Base-by-base conservation (phyloP, 345 rosid genomes). In the Turritis glabra region DNA sequence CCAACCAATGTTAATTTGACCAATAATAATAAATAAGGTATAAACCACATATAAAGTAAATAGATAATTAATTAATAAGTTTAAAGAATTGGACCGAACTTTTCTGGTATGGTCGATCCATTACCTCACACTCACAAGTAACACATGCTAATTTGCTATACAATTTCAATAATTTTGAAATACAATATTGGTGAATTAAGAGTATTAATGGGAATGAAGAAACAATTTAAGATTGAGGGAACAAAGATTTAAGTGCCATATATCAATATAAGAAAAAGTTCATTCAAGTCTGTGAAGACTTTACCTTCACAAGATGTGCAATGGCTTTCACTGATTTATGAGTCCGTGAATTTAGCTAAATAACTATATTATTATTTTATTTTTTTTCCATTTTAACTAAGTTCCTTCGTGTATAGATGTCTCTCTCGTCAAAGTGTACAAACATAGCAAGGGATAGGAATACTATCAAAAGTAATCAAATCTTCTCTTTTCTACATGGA, bases 121-220 rank as follows among this genome's bases (percentile, higher is more conserved):
- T 18, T 46, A 8, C 23, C 51, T 17, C 25, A 14, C 63, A 48
- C 2, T 57, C 25, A 68, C 46, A 70, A 70, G 65, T 21, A 8
- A 23, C 64, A 30, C 41, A 38, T 70, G 56, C 46, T 57, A 22
- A 6, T 69, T 57, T 69, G 33, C 33, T 44, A 43, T 57, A 40
- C 51, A 40, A 6, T 11, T 52, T 23, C 29, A 38, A 19, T 55
- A 68, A 9, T 6, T 22, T 37, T 44, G 4, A n/a, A 47, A 47
- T 0, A 3, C 12, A 19, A 3, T 9, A 19, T 47, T 47, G 60
- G 62, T 43, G 22, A 54, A 43, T 14, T 19, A 19, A 8, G 19
- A 59, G 38, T 59, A 47, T 60, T 59, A 30, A 7, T 41, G 33
- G 37, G 12, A 60, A 26, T 57, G 26, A 43, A 14, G 30, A 69